Percentiles rank a stretch among this genome's conserved stretches.
Conservation (phyloP, 2,329 filamentous ascomycete species). For the Hymenoscyphus infarciens region DNA sequence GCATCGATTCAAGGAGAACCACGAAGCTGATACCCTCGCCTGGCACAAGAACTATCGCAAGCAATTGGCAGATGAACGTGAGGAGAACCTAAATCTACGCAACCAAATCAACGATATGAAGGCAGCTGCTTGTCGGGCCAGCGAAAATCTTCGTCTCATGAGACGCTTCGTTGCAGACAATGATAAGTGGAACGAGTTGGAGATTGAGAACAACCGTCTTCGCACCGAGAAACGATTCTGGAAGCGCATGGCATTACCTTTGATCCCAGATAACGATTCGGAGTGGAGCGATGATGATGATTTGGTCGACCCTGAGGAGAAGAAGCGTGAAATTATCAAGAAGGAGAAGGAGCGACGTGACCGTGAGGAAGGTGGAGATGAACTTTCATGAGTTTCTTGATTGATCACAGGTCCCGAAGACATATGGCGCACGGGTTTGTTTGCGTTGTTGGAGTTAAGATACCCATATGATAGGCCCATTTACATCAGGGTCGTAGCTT, state of each 20-base stretch:
- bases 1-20: constrained; percentile 62
- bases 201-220: constrained; percentile 49
- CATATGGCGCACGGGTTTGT: neutral
- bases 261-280: constrained; percentile 55
- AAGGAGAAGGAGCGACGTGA: constrained; percentile 30
- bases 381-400: constrained; percentile 1
- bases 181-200: constrained; percentile 49
- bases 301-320: constrained; percentile 57
- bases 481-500: neutral
- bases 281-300: constrained; percentile 62
- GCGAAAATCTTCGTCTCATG: constrained; percentile 55
- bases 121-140: constrained; percentile 54
- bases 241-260: constrained; percentile 63
- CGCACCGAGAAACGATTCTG: constrained; percentile 61
- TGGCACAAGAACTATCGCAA: constrained; percentile 66
- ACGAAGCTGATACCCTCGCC: constrained; percentile 56
- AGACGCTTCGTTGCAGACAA: constrained; percentile 55
- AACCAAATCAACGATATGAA: constrained; percentile 68
- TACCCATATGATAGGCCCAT: neutral
- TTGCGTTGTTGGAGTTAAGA: neutral
- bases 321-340: constrained; percentile 41
- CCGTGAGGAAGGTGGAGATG: constrained; percentile 19
- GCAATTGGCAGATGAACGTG: constrained; percentile 62
- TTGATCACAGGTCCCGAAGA: neutral
- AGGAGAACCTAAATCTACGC: constrained; percentile 59